Evolutionary conservation across 2,329 filamentous ascomycete species (phyloP).

Genomic region (Colletotrichum ledebouriae): DNA sequence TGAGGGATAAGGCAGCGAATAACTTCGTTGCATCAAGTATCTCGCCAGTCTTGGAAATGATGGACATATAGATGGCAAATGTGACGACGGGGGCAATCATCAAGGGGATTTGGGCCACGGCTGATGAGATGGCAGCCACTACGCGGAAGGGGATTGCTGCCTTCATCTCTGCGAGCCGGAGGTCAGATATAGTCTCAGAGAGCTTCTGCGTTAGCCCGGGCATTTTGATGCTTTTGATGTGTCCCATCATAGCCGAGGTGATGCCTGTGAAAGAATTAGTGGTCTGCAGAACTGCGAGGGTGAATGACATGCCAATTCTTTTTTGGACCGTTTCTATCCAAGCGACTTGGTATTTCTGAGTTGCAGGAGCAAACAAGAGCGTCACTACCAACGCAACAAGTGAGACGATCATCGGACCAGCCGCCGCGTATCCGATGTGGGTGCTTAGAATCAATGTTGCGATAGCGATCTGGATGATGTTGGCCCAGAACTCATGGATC

Average conservation of each 20-base stretch:
- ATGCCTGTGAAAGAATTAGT: slow-evolving; percentile 46
- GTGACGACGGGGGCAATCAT: slow-evolving; percentile 43
- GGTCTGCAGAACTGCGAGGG: no score
- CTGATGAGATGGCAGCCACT: slow-evolving; percentile 52
- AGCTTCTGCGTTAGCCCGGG: slow-evolving; percentile 60
- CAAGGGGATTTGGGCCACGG: slow-evolving; percentile 49
- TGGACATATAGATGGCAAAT: slow-evolving; percentile 33
- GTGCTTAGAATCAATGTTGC: slow-evolving; percentile 51
- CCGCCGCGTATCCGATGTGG: slow-evolving; percentile 52
- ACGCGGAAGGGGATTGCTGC: slow-evolving; percentile 48
- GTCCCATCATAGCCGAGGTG: slow-evolving; percentile 61
- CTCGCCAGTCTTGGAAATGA: slow-evolving; percentile 24
- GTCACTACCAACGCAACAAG: slow-evolving; percentile 47
- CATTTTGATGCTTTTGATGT: slow-evolving; percentile 67
- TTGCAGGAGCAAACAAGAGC: slow-evolving; percentile 47
- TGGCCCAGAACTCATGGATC: slow-evolving; percentile 55
- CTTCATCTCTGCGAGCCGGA: slow-evolving; percentile 45
- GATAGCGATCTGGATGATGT: slow-evolving; percentile 51
- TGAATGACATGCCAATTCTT: slow-evolving; percentile 56
- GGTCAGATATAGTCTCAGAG: slow-evolving; percentile 44
- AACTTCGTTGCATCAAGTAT: slow-evolving; percentile 37
- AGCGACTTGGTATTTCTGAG: slow-evolving; percentile 48
- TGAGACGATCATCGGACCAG: slow-evolving; percentile 52
- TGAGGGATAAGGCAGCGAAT: slow-evolving; percentile 44
- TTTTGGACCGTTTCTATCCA: slow-evolving; percentile 65